Conservation (phyloP, 2,329 filamentous ascomycete genomes). For the Sporothrix luriei region DNA sequence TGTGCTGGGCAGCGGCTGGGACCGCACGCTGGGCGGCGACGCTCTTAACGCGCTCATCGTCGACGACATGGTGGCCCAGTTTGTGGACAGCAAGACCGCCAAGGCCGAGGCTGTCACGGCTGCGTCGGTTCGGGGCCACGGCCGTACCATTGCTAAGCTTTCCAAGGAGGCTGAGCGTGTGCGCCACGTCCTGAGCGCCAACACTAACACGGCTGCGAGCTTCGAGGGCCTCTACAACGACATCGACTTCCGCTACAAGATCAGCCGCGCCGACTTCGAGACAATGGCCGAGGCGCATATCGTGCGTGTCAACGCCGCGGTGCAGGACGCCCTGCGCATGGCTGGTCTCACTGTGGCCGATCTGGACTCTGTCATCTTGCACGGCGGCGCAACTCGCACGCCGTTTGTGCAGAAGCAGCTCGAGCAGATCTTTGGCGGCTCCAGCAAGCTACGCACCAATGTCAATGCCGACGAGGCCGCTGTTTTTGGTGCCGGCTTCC, state of each 20-base stretch:
- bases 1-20: conserved; percentile 84
- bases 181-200: conserved; percentile 90
- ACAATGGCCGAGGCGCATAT: conserved; percentile 69
- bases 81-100: conserved; percentile 69
- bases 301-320: conserved; percentile 66
- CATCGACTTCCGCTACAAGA: conserved; percentile 89
- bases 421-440: conserved; percentile 70
- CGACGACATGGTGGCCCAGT: conserved; percentile 81
- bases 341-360: conserved; percentile 74
- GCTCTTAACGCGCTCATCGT: conserved; percentile 84
- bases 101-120: conserved; percentile 65
- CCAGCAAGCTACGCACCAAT: conserved; percentile 83
- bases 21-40: conserved; percentile 86
- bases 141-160: conserved; percentile 84
- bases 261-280: conserved; percentile 80
- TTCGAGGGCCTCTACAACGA: conserved; percentile 93
- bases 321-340: conserved; percentile 72
- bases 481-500: conserved; percentile 93
- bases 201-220: conserved; percentile 74
- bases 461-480: conserved; percentile 97
- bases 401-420: conserved; percentile 92
- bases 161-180: conserved; percentile 87
- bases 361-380: conserved; percentile 87
- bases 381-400: conserved; percentile 86
- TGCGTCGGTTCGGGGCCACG: conserved; percentile 70